These are phyloP conservation scores for Termitomyces sp. DNA, from an alignment of 768 basidiomycete genomes.

Conservation along the genomic window DNA sequence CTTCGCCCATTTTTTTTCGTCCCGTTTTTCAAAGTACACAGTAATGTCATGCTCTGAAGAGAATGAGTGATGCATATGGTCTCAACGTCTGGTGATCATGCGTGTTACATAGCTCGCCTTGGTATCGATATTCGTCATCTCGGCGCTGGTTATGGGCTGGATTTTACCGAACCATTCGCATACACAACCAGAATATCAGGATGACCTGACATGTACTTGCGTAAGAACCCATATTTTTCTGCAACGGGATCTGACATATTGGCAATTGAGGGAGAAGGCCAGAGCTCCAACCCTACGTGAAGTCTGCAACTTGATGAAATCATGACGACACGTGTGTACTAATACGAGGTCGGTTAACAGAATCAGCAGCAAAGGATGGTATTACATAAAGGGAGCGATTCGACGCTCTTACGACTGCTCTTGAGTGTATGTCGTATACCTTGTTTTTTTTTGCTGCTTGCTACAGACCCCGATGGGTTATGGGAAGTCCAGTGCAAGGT, in stretches of 20 bases:
- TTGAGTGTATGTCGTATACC: too few relatives aligned
- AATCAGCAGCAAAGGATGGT: too few relatives aligned
- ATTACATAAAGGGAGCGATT: too few relatives aligned
- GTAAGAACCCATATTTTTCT: slow-evolving; percentile 67
- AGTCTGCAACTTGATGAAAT: too few relatives aligned
- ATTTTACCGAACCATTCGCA: slow-evolving; percentile 70
- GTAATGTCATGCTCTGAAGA: slow-evolving; percentile 56
- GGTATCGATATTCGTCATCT: slow-evolving; percentile 65
- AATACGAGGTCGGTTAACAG: too few relatives aligned
- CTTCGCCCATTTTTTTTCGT: slow-evolving; percentile 39
- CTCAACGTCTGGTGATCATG: neutral
- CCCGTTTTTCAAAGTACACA: slow-evolving; percentile 50
- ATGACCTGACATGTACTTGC: slow-evolving; percentile 82
- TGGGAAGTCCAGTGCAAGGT: too few relatives aligned
- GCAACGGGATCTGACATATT: slow-evolving; percentile 68
- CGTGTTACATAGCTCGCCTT: slow-evolving; percentile 35
- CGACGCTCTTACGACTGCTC: too few relatives aligned
- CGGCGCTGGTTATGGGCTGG: slow-evolving; percentile 48
- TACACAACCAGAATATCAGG: slow-evolving; percentile 83
- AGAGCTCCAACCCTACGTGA: too few relatives aligned
- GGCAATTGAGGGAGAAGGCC: neutral
- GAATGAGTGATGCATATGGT: neutral
- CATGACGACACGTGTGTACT: too few relatives aligned
- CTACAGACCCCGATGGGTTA: too few relatives aligned
- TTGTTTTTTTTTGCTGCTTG: too few relatives aligned